Evolutionary conservation across 2,329 filamentous ascomycete genomes (phyloP), one percentile per base, ranked within the genome.

Genomic region (Graphium sp.): DNA sequence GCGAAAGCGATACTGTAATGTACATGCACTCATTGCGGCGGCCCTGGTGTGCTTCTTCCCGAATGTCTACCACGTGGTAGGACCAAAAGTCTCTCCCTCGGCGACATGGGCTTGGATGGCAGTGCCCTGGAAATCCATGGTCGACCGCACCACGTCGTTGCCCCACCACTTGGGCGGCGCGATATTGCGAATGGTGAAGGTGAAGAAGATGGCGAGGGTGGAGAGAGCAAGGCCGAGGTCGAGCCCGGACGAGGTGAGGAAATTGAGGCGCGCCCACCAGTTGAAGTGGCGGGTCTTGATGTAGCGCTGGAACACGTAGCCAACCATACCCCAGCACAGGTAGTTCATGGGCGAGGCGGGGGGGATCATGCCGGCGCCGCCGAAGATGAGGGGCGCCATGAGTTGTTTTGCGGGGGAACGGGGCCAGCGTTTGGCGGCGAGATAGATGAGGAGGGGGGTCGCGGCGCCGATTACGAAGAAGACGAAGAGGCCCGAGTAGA

Each of bases 231-330:
- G 56, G 2, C 76, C 77, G 9, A 78, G 57, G 38, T 82, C 77
- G 26, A 83, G 55, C 0, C 67, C 76, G 0, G 74, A 76, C 9
- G 72, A 74, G 0, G 76, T 74, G 34, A 82, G 50, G 41, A 78
- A 82, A 52, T 81, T 82, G 43, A 79, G 66, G 16, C 73, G 61
- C 48, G 66, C 68, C 78, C 78, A 83, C 77, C 77, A 83, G 17
- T 53, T 62, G 35, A 69, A 70, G 45, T 68, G 61, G 10, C 61
- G 58, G 41, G 66, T 65, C 47, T 72, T 70, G 43, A 83, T 66
- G 41, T 56, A 61, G 46, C 68, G 70, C 46, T 83, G 76, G 56
- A 82, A 83, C 18, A 77, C 35, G 39, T 68, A 71, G 18, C 77
- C 78, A 4, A 82, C 71, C 32, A 76, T 52, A 12, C 71, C 74